Evolutionary conservation across 2,329 filamentous ascomycete species (phyloP).

Genomic region (Cladophialophora carrionii): DNA sequence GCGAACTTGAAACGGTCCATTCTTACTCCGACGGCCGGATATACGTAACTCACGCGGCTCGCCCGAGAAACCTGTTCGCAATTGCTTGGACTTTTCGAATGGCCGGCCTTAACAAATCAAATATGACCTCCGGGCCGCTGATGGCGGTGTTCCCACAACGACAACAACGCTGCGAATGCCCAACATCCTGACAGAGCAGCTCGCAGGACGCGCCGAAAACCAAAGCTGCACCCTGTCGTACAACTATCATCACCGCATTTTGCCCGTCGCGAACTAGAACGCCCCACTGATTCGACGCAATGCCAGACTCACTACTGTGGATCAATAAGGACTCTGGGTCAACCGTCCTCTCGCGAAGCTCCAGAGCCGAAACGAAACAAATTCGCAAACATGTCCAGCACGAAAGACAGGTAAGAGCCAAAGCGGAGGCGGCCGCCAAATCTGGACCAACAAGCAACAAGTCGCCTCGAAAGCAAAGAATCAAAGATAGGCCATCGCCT

Average conservation of each 20-base stretch:
- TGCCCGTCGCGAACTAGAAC: neutral
- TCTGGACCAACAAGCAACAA: constrained; percentile 4
- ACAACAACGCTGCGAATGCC: constrained; percentile 10
- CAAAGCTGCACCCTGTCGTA: constrained; percentile 4
- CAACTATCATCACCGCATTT: neutral
- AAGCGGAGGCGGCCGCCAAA: constrained; percentile 21
- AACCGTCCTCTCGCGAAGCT: constrained; percentile 33
- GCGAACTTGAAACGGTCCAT: constrained; percentile 21
- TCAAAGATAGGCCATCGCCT: constrained; percentile 11
- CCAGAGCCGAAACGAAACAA: constrained; percentile 33
- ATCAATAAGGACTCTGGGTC: constrained; percentile 35
- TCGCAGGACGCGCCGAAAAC: neutral
- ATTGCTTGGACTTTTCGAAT: constrained; percentile 2
- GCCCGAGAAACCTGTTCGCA: constrained; percentile 4
- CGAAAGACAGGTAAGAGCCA: constrained; percentile 31
- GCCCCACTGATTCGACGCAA: neutral
- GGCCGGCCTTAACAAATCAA: constrained; percentile 17
- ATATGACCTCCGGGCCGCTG: neutral
- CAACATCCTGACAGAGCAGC: constrained; percentile 18
- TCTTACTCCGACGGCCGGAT: constrained; percentile 17
- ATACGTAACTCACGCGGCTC: constrained; percentile 3
- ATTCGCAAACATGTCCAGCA: constrained; percentile 38
- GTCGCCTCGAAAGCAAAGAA: constrained; percentile 12
- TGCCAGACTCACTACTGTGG: constrained; percentile 35
- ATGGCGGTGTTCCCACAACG: constrained; percentile 5